These are phyloP conservation scores for Penicillium nucicola DNA, from an alignment of 495 filamentous ascomycete genomes.

Conservation along the genomic window DNA sequence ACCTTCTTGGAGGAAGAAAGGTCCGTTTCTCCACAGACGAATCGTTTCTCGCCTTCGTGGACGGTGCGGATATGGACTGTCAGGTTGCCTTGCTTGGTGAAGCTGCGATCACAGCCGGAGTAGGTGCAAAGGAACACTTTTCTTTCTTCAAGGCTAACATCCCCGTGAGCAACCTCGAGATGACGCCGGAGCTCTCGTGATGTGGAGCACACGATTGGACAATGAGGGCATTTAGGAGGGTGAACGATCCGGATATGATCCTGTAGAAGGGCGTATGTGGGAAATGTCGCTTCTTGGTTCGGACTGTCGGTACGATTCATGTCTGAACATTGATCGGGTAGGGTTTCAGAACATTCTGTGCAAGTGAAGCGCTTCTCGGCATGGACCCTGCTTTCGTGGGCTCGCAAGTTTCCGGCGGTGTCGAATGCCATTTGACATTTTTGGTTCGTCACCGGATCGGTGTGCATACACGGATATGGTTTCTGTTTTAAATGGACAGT, in stretches of 20 bases:
- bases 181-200: slow-evolving; percentile 63
- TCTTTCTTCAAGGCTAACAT: slow-evolving; percentile 56
- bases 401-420: slow-evolving; percentile 60
- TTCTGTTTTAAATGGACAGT: slow-evolving; percentile 65
- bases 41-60: slow-evolving; percentile 65
- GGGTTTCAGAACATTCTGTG: slow-evolving; percentile 54
- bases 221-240: slow-evolving; percentile 71
- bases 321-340: slow-evolving; percentile 18
- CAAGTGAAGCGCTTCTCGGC: slow-evolving; percentile 68
- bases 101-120: slow-evolving; percentile 63
- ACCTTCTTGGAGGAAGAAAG: slow-evolving; percentile 56
- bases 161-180: slow-evolving; percentile 65
- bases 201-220: slow-evolving; percentile 58
- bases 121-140: slow-evolving; percentile 62
- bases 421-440: slow-evolving; percentile 70
- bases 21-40: slow-evolving; percentile 69
- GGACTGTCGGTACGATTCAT: slow-evolving; percentile 8
- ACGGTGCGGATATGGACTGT: slow-evolving; percentile 72
- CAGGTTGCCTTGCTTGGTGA: slow-evolving; percentile 76
- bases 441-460: slow-evolving; percentile 53
- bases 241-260: slow-evolving; percentile 69
- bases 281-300: slow-evolving; percentile 53
- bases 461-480: slow-evolving; percentile 62
- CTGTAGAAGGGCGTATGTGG: slow-evolving; percentile 66
- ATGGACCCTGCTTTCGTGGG: slow-evolving; percentile 70